Percentiles rank a stretch among this genome's conserved stretches.
Conservation (phyloP, 2,329 filamentous ascomycete genomes). For the Epichloe coenophiala region DNA sequence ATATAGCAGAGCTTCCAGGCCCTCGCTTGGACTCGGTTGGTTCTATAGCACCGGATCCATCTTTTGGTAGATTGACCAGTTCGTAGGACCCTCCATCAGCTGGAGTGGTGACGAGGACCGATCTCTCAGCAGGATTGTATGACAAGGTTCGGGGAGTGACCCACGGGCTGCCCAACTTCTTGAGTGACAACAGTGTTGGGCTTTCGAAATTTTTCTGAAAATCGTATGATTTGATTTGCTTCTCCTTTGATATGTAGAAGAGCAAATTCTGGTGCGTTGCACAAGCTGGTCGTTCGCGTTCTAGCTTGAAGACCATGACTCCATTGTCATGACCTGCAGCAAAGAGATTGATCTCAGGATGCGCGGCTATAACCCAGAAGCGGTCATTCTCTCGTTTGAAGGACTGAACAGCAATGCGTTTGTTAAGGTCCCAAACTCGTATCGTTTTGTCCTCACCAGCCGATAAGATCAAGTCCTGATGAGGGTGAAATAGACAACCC, state of each 20-base stretch:
- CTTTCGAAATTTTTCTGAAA: conserved; percentile 92
- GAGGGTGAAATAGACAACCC: conserved; percentile 90
- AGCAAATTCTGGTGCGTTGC: conserved; percentile 87
- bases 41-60: conserved; percentile 83
- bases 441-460: conserved; percentile 98
- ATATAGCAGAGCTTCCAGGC: conserved; percentile 82
- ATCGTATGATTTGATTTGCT: conserved; percentile 92
- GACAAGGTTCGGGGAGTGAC: conserved; percentile 79
- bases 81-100: conserved; percentile 87
- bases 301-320: conserved; percentile 99
- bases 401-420: conserved; percentile 88
- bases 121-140: conserved; percentile 95
- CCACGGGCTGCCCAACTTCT: conserved; percentile 93
- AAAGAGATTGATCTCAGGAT: conserved; percentile 97
- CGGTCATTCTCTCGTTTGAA: conserved; percentile 97
- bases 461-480: conserved; percentile 92
- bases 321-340: conserved; percentile 97
- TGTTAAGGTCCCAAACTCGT: conserved; percentile 95
- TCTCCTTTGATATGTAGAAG: conserved; percentile 98
- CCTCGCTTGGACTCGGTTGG: conserved; percentile 88
- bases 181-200: conserved; percentile 81
- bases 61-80: conserved; percentile 78
- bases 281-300: conserved; percentile 87
- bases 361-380: conserved; percentile 98
- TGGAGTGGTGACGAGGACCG: conserved; percentile 84